Evolutionary conservation across 2,329 filamentous ascomycete genomes (phyloP), one percentile per base, ranked within the genome.

Genomic region (Periconia sp.): DNA sequence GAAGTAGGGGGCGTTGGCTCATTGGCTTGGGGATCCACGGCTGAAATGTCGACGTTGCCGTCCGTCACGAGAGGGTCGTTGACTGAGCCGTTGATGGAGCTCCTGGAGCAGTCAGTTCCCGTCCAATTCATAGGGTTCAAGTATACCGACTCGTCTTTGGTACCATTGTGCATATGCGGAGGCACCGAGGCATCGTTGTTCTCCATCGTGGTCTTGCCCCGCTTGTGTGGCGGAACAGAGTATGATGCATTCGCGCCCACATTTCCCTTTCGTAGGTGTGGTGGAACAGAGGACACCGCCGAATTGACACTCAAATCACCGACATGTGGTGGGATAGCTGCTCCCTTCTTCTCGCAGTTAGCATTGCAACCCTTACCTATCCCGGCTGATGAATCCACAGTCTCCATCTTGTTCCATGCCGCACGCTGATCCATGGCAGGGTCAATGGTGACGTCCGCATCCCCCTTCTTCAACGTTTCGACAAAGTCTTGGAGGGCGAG

Each of bases 401-500:
- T 46, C 21, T 63, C 49, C 11, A 42, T 22, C 25, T 38, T 38
- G 30, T 60, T 46, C 10, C 43, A 25, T 24, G 48, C 33, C 13
- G 52, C 52, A 9, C 35, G 33, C 17, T 56, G 50, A 6, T 46
- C 41, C 13, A 52, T 37, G 13, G 48, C 50, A 18, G 54, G 46
- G 4, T 54, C 50, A 19, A 62, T 41, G 10, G 40, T 51, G 25
- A 57, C 46, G 3, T 40, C 40, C 55, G 50, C 60, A 10, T 44
- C 41, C 6, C 51, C 56, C 24, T 48, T 53, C 37, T 57, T 55
- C 19, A 59, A 13, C 15, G 39, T 48, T 16, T 62, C 55, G 17
- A 67, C 42, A 2, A 56, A 56, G 10, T 33, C 40, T 15, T 43
- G 44, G 23, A 68, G 49, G 5, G 25, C 31, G 22, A 57, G 52